Base-by-base conservation (phyloP, 2,329 filamentous ascomycete species). In the Arthrobotrys pseudoclavata region DNA sequence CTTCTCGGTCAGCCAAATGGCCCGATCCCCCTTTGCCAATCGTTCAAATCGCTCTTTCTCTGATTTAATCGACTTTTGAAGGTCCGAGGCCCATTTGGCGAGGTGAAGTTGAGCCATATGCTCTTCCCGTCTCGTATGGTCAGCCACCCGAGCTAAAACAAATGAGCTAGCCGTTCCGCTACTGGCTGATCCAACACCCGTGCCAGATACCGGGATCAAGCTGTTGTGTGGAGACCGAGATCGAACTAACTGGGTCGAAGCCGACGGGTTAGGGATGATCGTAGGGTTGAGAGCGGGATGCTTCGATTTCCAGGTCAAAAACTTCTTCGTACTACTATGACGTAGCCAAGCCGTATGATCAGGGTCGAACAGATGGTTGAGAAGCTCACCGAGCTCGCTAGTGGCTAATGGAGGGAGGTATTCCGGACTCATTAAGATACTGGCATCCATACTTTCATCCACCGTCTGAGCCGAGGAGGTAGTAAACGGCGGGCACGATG, bases 391-490 rank as follows among this genome's bases (percentile, higher is more conserved):
- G 1, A 98, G 88, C 71, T 98, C 94, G 7, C 93, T 96, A 0
- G 88, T 84, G 2, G 92, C 84, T 3, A 97, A 86, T 0, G 95
- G 95, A 78, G 93, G 91, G 13, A 96, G 86, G 82, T 97, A 98
- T 81, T 96, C 92, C 0, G 94, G 91, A 69, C 91, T 94, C 95
- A 98, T 98, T 18, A 98, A 87, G 0, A 97, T 86, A 81, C 93
- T 97, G 18, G 94, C 95, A 83, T 98, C 95, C 91, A 98, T 96
- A 50, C 88, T 89, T 45, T 97, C 93, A 81, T 97, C 93, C 22
- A 88, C 88, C 0, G 88, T 89, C 24, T 88, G 72, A 26, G 88
- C 88, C 20, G 92, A 96, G 0, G 95, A 97, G 20, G 97, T 87
- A 0, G 92, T 89, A 82, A 92, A 96, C 1, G 91, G 89, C 74